Base-by-base conservation (phyloP, 176 grass and related monocot species). In the Lolium perenne region DNA sequence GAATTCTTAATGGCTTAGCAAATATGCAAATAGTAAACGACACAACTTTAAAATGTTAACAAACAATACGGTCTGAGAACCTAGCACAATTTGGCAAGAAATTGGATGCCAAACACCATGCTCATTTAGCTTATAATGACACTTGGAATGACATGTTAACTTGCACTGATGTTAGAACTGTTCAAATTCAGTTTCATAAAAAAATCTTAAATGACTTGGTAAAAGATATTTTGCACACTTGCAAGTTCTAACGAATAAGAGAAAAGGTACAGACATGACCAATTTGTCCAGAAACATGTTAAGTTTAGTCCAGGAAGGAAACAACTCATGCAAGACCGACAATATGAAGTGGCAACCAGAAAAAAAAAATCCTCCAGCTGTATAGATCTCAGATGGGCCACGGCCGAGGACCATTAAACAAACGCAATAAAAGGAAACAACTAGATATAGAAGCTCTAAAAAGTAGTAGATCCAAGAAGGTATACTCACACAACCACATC, bases 11-110 rank as follows among this genome's bases (percentile, higher is more conserved):
- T 35, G 18, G 53, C 8, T 58, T 66, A 55, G 7, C 16, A 67
- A 51, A 51, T 3, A 23, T 15, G 64, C 25, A 65, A 32, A 65
- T 65, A 14, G 1, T 70, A 4, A 21, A 22, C 10, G 46, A 22
- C 0, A 18, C 4, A 25, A 8, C 21, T 59, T 63, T 75, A 16
- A 29, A 35, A 76, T 10, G 15, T 12, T 38, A 7, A 55, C 38
- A 22, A 17, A 38, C 2, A 23, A 23, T 50, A 26, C 20, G 49
- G 45, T 40, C 15, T 11, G 0, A 57, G 4, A 20, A 21, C 47
- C 7, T 82, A 46, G 21, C 32, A 35, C 32, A 35, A 35, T 35
- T 35, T 62, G 55, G 79, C 57, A 81, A 81, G 15, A 38, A 76
- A 10, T 82, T 14, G 0, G 1, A 20, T 23, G 40, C 14, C 22